These are phyloP conservation scores for Collybia nuda DNA, from an alignment of 768 basidiomycete genomes.

Conservation along the genomic window DNA sequence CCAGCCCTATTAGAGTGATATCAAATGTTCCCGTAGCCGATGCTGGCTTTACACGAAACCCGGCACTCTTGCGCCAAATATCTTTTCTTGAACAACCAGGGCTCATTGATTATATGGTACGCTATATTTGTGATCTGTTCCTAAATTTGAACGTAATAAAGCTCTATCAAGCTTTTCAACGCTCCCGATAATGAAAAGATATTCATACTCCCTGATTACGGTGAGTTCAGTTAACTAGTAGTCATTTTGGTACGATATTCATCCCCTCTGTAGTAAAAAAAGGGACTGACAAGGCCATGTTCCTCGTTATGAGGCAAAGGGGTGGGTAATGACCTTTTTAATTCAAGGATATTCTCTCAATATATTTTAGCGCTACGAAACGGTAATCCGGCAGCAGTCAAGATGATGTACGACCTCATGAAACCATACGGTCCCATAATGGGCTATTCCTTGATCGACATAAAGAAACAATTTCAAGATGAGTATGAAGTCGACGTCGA, in stretches of 20 bases:
- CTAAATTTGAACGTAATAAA: not conserved
- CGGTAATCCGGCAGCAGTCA: slow-evolving; percentile 3
- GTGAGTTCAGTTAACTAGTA: not conserved
- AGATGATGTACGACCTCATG: slow-evolving; percentile 3
- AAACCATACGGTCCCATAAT: not conserved
- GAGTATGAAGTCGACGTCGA: slow-evolving; percentile 5
- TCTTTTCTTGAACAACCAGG: slow-evolving; percentile 4
- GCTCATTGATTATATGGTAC: slow-evolving; percentile 6
- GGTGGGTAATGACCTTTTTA: not conserved
- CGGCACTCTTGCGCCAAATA: not conserved
- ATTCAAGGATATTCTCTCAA: not conserved
- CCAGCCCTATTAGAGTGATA: not conserved
- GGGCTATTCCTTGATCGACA: not conserved
- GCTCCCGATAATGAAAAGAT: not conserved
- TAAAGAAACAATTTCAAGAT: slow-evolving; percentile 3
- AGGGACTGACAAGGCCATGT: not conserved
- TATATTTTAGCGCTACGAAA: slow-evolving; percentile 1
- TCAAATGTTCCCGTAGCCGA: slow-evolving; percentile 3
- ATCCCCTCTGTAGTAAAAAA: not conserved
- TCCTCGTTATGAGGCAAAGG: slow-evolving; percentile 4
- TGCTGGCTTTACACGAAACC: not conserved
- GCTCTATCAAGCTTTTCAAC: not conserved
- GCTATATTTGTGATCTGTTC: not conserved
- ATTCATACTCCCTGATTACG: not conserved
- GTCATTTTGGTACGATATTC: not conserved